Conservation (phyloP, 257 asterid genomes). For the Capsicum chinense region DNA sequence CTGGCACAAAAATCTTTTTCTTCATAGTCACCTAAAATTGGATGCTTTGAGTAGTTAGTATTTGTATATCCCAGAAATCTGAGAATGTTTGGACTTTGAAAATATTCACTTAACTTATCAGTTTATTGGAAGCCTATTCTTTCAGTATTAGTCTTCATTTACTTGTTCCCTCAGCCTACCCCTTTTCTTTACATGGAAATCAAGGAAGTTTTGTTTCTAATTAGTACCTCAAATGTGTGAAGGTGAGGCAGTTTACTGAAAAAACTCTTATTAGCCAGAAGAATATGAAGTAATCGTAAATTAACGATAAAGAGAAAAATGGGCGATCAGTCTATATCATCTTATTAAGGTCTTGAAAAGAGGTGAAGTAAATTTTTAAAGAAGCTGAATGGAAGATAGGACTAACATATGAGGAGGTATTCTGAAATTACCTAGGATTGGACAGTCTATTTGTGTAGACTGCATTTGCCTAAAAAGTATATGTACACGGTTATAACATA, state of each 20-base stretch:
- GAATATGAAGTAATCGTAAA: neutral
- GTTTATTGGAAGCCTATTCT: neutral
- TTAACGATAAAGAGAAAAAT: neutral
- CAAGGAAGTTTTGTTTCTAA: neutral
- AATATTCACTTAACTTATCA: neutral
- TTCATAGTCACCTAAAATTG: constrained; percentile 15
- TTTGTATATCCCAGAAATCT: neutral
- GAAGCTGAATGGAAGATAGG: constrained; percentile 13
- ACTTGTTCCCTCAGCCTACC: constrained; percentile 1
- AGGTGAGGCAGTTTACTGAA: constrained; percentile 8
- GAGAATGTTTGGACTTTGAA: neutral
- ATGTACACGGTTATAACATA: no score
- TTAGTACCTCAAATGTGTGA: constrained; percentile 7
- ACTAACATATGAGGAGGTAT: neutral
- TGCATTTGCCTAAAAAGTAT: neutral
- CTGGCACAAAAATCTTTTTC: neutral
- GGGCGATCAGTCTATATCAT: neutral
- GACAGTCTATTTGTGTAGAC: constrained; percentile 1
- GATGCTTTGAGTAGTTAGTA: constrained; percentile 4
- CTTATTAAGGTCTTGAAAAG: constrained; percentile 14
- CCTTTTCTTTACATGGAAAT: constrained; percentile 1
- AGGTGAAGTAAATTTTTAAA: neutral
- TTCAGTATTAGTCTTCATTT: constrained; percentile 15
- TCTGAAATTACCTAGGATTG: neutral
- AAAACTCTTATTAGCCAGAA: neutral